These are phyloP conservation scores for Gaeumannomyces tritici DNA, from an alignment of 2,329 filamentous ascomycete species.

Conservation along the genomic window DNA sequence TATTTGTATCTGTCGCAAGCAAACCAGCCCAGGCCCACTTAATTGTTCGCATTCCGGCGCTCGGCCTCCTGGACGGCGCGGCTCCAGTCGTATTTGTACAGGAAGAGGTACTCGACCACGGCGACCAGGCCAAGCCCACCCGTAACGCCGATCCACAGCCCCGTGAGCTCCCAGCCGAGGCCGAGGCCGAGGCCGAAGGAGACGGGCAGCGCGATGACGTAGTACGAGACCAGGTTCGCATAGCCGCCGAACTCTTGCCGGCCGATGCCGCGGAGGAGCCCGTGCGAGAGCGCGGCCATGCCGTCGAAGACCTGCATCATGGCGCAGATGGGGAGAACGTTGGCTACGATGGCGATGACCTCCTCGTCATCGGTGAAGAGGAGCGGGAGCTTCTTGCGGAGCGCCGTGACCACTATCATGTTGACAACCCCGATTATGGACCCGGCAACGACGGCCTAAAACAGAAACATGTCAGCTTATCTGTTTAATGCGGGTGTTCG, in stretches of 20 bases:
- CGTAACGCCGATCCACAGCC: conserved; percentile 73
- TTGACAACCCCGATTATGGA: conserved; percentile 71
- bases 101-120: conserved; percentile 43
- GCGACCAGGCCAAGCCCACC: conserved; percentile 57
- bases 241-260: conserved; percentile 86
- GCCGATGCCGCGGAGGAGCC: conserved; percentile 77
- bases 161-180: conserved; percentile 64
- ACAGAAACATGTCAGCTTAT: background rate
- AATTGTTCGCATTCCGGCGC: conserved; percentile 29
- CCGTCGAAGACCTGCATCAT: conserved; percentile 88
- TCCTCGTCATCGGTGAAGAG: conserved; percentile 69
- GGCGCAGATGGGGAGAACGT: conserved; percentile 69
- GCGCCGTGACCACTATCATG: conserved; percentile 53
- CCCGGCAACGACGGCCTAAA: conserved; percentile 50
- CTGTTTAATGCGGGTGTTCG: background rate
- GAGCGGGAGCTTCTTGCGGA: conserved; percentile 65
- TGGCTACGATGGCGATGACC: conserved; percentile 58
- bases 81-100: conserved; percentile 43
- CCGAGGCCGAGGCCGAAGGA: conserved; percentile 72
- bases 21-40: conserved; percentile 1
- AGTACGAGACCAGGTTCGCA: conserved; percentile 79
- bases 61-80: conserved; percentile 43
- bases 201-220: conserved; percentile 75
- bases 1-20: too few relatives aligned
- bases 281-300: conserved; percentile 69